Percentiles rank a stretch among this genome's conserved stretches.
These are phyloP conservation scores for Colletotrichum tabaci DNA, from an alignment of 2,329 filamentous ascomycete species.

Conservation along the genomic window DNA sequence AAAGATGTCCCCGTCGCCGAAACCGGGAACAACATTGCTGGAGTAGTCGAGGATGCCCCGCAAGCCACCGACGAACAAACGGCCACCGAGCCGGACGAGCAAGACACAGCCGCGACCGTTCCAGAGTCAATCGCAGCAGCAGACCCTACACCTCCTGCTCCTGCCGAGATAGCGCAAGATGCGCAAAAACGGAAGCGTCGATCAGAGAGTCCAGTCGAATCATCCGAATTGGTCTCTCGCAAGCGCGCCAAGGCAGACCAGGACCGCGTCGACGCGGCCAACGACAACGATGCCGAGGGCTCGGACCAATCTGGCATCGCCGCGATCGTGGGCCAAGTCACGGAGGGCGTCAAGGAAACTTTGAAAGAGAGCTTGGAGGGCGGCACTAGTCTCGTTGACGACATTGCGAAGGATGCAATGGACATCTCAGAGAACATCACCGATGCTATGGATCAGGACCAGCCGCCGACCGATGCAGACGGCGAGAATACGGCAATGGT, in stretches of 20 bases:
- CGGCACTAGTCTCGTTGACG: constrained; percentile 31
- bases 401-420: constrained; percentile 35
- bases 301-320: constrained; percentile 22
- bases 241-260: constrained; percentile 68
- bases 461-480: constrained; percentile 4
- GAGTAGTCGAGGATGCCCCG: constrained; percentile 42
- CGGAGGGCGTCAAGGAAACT: constrained; percentile 14
- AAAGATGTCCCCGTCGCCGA: constrained; percentile 15
- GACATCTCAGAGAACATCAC: constrained; percentile 17
- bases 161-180: constrained; percentile 58
- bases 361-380: constrained; percentile 25
- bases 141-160: constrained; percentile 36
- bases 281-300: not conserved
- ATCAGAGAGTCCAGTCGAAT: constrained; percentile 73
- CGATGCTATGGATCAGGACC: constrained; percentile 23
- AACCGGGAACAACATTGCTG: constrained; percentile 39
- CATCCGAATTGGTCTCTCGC: constrained; percentile 64
- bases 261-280: constrained; percentile 65
- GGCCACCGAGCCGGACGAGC: not conserved
- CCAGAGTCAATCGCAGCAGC: constrained; percentile 14
- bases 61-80: constrained; percentile 5
- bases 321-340: constrained; percentile 24
- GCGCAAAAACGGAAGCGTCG: constrained; percentile 77
- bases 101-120: constrained; percentile 9
- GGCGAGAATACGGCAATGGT: constrained; percentile 27